Percentiles rank a stretch among this genome's conserved stretches.
These are phyloP conservation scores for Plasmodium berghei DNA, from an alignment of 169 alveolate species.

Conservation along the genomic window DNA sequence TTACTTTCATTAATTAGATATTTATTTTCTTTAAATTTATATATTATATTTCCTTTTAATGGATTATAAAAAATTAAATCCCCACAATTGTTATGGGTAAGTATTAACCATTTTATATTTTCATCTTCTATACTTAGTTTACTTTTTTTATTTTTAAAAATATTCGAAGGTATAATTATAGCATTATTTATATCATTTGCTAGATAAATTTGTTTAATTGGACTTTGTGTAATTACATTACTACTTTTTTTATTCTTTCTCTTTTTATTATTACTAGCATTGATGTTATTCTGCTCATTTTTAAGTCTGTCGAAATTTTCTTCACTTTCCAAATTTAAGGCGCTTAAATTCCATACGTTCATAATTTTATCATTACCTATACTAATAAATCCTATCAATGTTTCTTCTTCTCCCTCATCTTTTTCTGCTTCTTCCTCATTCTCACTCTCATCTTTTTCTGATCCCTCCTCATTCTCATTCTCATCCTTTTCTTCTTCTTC, in stretches of 20 bases:
- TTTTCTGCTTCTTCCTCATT: neutral
- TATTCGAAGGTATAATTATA: constrained; percentile 30
- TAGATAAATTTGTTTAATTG: constrained; percentile 55
- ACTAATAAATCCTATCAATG: constrained; percentile 55
- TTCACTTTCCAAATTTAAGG: constrained; percentile 27
- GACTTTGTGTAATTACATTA: constrained; percentile 14
- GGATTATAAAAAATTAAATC: constrained; percentile 63
- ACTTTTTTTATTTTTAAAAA: constrained; percentile 44
- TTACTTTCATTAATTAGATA: constrained; percentile 33
- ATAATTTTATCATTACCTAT: constrained; percentile 74
- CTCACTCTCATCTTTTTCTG: neutral
- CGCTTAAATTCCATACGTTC: constrained; percentile 57
- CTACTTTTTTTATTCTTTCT: constrained; percentile 12
- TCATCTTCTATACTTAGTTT: constrained; percentile 53
- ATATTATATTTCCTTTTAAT: constrained; percentile 43
- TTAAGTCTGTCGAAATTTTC: constrained; percentile 17
- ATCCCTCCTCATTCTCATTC: neutral
- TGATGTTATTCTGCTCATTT: neutral
- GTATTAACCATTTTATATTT: constrained; percentile 72
- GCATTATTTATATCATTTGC: constrained; percentile 57
- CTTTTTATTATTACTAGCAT: constrained; percentile 9
- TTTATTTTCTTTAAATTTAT: constrained; percentile 54
- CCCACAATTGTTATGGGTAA: constrained; percentile 56
- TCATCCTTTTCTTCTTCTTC: constrained; percentile 1
- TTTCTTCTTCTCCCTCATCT: constrained; percentile 16